Evolutionary conservation across 176 grass and related monocot species (phyloP), one percentile per base, ranked within the genome.

Genomic region (Phragmites australis): DNA sequence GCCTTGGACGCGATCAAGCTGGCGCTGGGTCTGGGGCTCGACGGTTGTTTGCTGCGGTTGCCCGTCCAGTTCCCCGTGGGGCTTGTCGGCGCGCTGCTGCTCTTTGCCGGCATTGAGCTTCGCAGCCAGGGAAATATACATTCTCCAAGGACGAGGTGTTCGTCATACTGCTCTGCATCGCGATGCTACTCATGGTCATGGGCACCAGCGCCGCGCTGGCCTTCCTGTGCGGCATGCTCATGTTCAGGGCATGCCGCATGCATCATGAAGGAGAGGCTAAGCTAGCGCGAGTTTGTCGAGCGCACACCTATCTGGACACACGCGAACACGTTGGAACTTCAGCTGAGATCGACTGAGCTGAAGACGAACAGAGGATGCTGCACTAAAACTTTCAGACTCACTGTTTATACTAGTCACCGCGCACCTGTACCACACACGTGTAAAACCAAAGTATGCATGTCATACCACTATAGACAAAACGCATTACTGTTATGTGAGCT

Each of bases 51-150:
- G 73, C 82, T 94, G 71, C 83, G 85, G 3, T 75, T 97, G 53
- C 87, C 94, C 7, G 77, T 72, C 7, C 59, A 66, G 66, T 97
- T 94, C 78, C 94, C 94, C 2, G 92, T 92, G 0, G 89, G 87
- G 1, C 64, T 97, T 23, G 88, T 97, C 25, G 94, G 94, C 4
- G 89, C 90, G 59, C 88, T 97, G 58, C 90, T 97, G 75, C 84
- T 90, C 23, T 96, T 96, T 88, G 92, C 94, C 6, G 94, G 92
- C 48, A 46, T 94, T 0, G 92, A 97, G 60, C 85, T 97, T 89
- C 49, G 87, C 92, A 0, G 92, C 94, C 3, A 92, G 94, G 74
- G 94, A 97, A 88, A 97, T 97, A n/a, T n/a, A n/a, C n/a, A 91
- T 43, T 87, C 1, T 45, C 83, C 1, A 94, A 85, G 73, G 80